Evolutionary conservation across 305 asterid genomes (phyloP), one percentile per base, ranked within the genome.

Genomic region (Fraxinus xanthoxyloides): DNA sequence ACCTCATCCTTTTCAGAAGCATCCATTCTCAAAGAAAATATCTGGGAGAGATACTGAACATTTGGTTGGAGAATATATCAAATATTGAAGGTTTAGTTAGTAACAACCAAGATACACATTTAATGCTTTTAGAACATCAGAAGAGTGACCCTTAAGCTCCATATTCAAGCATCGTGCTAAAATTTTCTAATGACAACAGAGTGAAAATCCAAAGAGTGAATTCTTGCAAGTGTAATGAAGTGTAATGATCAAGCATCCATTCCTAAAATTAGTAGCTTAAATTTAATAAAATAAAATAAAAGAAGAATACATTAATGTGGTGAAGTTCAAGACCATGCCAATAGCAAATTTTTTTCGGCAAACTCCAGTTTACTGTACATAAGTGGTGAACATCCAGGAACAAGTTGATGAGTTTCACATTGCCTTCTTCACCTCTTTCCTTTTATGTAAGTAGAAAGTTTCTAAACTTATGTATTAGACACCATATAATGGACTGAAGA

Each of bases 1-100:
- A 81, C 73, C 82, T 85, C 89, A 80, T 93, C 97, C 86, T 87
- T 91, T 79, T 93, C 97, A 61, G 79, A 88, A 78, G 90, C 75
- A 81, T 84, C 89, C 99, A 92, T 95, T 79, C 89, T 85, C 63
- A 80, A 75, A 78, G 13, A 51, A 73, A 77, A 75, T 15, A 78
- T 69, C 85, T 80, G 70, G 28, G 72, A 83, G 38, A 54, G 80
- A 77, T 54, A 56, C 28, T 35, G 23, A 24, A 34, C 13, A 76
- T 31, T 21, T n/a, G 77, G 72, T 75, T 46, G 73, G 73, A 69
- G 63, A 48, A 24, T n/a, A 17, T 24, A 19, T 36, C 9, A 46
- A 38, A 61, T 24, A 69, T 82, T 26, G 10, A 21, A 69, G 30
- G 24, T 8, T 17, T 38, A 73, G 65, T 72, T 48, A 75, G 51